A percentile compares a stretch with the other conserved stretches of the same genome.
These are phyloP conservation scores for Saturnispora kantuleensis DNA, from an alignment of 805 yeast species.

Conservation along the genomic window DNA sequence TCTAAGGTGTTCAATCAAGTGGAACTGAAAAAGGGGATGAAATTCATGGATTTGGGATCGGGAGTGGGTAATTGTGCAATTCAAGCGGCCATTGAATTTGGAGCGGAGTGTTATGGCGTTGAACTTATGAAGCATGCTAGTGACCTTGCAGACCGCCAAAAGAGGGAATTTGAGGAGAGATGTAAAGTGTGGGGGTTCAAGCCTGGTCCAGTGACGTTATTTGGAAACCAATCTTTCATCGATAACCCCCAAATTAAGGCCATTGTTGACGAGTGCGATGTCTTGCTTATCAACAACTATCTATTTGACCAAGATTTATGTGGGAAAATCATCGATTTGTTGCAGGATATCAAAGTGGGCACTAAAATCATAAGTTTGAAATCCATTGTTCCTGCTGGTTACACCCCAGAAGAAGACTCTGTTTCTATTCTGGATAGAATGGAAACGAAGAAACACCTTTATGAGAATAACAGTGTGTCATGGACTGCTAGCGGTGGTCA, in stretches of 20 bases:
- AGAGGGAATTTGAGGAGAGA: slow-evolving; percentile 46
- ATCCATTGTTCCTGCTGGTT: slow-evolving; percentile 70
- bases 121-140: slow-evolving; percentile 85
- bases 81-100: slow-evolving; percentile 82
- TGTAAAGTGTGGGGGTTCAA: slow-evolving; percentile 54
- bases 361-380: slow-evolving; percentile 71
- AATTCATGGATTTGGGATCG: slow-evolving; percentile 83
- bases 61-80: slow-evolving; percentile 91
- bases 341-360: slow-evolving; percentile 58
- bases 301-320: slow-evolving; percentile 72
- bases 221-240: slow-evolving; percentile 62
- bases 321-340: slow-evolving; percentile 49
- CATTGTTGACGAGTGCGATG: slow-evolving; percentile 52
- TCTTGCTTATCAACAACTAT: slow-evolving; percentile 73
- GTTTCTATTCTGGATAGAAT: slow-evolving; percentile 56
- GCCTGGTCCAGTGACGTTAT: slow-evolving; percentile 46
- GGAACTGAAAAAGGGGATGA: slow-evolving; percentile 39
- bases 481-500: slow-evolving; percentile 85
- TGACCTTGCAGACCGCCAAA: slow-evolving; percentile 51
- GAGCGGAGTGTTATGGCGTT: slow-evolving; percentile 79
- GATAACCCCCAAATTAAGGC: slow-evolving; percentile 47
- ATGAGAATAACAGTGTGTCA: slow-evolving; percentile 66
- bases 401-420: slow-evolving; percentile 45
- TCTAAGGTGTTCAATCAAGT: slow-evolving; percentile 57
- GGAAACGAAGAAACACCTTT: slow-evolving; percentile 50